Evolutionary conservation across 2,329 filamentous ascomycete species (phyloP), one percentile per base, ranked within the genome.

Genomic region (Diaporthe vaccinii): DNA sequence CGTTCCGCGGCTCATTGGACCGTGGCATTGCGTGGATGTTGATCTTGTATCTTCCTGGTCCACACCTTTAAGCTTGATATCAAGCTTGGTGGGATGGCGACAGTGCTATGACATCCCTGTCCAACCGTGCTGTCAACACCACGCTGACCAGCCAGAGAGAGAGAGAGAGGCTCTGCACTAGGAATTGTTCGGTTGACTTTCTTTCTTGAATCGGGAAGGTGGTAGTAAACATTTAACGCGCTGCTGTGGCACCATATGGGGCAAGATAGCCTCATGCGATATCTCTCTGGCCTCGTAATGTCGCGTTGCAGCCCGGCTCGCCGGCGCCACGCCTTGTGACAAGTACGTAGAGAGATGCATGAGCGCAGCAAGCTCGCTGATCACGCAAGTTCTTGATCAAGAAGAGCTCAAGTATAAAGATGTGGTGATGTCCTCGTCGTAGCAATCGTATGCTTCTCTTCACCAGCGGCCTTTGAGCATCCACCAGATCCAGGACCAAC

Each of bases 171-270:
- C 25, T 46, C 41, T 36, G 20, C 36, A 31, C 28, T 10, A 41
- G 46, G 53, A 25, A 20, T 17, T 12, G n/a, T 28, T 31, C 17
- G 36, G 10, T 20, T 5, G 12, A 31, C 22, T 22, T 28, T 46
- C n/a, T 17, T 34, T 49, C 25, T 25, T 59, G 22, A 44, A 75
- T 75, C 22, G 36, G 74, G 74, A 75, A 75, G 74, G 74, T 75
- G 70, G 57, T 68, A 73, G 12, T 22, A 72, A 46, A 58, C 36
- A 28, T 10, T 41, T 44, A 25, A 36, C 3, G 46, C 44, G 12
- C 10, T 65, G 34, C 36, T 46, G 71, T 73, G 46, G 49, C 58
- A 73, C 44, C 70, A 73, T 73, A 65, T 41, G 58, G 74, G 41
- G 14, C 31, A 41, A 68, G 69, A 68, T 53, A 53, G 59, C 69